phyloP scores from a whole-genome alignment of 2,329 filamentous ascomycete species.

The Scolecobasidium constrictum region DNA sequence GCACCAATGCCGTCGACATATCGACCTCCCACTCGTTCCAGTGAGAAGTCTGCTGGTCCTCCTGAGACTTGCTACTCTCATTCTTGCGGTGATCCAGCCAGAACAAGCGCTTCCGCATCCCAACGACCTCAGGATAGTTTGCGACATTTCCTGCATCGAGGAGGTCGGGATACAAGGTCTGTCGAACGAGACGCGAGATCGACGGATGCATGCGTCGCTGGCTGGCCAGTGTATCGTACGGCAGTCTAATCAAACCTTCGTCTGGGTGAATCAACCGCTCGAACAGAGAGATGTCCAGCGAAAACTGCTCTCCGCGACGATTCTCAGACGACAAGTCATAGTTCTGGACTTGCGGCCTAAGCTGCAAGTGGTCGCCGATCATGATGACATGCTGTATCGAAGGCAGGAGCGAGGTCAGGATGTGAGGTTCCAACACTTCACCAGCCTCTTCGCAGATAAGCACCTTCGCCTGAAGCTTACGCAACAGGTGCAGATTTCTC shows the following conservation, averaged over 20 bases:
- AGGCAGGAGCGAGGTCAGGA: constrained; percentile 48
- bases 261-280: constrained; percentile 40
- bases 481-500: constrained; percentile 31
- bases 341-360: constrained; percentile 48
- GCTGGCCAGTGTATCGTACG: constrained; percentile 8
- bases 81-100: constrained; percentile 48
- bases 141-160: constrained; percentile 34
- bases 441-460: constrained; percentile 59
- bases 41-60: constrained; percentile 29
- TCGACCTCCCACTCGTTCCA: constrained; percentile 51
- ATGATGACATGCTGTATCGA: constrained; percentile 50
- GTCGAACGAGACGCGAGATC: constrained; percentile 47
- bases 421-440: constrained; percentile 55
- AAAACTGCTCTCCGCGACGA: constrained; percentile 1
- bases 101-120: constrained; percentile 44
- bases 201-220: constrained; percentile 57
- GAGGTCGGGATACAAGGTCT: constrained; percentile 46
- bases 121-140: constrained; percentile 37
- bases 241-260: constrained; percentile 8
- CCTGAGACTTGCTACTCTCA: constrained; percentile 28
- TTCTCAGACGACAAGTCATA: constrained; percentile 23
- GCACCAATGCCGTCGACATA: constrained; percentile 52
- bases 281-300: constrained; percentile 49
- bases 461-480: constrained; percentile 41
- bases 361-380: constrained; percentile 53